Evolutionary conservation across 1,284 basidiomycete genomes (phyloP), one percentile per base, ranked within the genome.

Genomic region (Gastroboletus turbinatus): DNA sequence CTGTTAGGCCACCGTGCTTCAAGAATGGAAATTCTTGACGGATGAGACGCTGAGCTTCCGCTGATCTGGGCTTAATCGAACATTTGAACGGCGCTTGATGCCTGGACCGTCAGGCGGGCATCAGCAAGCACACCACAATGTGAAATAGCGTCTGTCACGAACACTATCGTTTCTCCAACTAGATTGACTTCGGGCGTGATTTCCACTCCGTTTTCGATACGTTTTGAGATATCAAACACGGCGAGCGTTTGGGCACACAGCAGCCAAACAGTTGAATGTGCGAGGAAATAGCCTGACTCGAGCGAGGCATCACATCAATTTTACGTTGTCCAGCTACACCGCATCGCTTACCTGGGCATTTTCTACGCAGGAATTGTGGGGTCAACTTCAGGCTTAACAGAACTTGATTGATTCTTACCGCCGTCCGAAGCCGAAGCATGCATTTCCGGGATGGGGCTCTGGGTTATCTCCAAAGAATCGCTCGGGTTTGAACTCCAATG

Each of bases 61-160:
- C 68, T 2, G 81, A 83, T 44, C 83, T 78, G 32, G 83, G 81
- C 56, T 71, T 79, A 58, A 86, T 78, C 6, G 71, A 65, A 65
- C 83, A 85, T 60, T 78, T 76, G 70, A 83, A 86, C 30, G 81
- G 78, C 54, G 75, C 78, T 13, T 82, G 82, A 62, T 82, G 78
- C 59, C 84, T 85, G 30, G 16, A 44, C 21, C 17, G 10, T 35
- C 21, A 23, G 4, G 1, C 4, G 7, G 8, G 8, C 2, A 13
- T 58, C 39, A 63, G 25, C 42, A 33, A 14, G 36, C 17, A 10
- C 10, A n/a, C 8, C 16, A 16, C 10, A 23, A 27, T 4, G 1
- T 29, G 10, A 10, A 35, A 35, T 17, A 21, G 27, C 0, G 8
- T 33, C 17, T 3, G 11, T 5, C 2, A 64, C 56, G 27, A 16